Evolutionary conservation across 2,329 filamentous ascomycete genomes (phyloP).

Genomic region (Fusarium oxysporum): DNA sequence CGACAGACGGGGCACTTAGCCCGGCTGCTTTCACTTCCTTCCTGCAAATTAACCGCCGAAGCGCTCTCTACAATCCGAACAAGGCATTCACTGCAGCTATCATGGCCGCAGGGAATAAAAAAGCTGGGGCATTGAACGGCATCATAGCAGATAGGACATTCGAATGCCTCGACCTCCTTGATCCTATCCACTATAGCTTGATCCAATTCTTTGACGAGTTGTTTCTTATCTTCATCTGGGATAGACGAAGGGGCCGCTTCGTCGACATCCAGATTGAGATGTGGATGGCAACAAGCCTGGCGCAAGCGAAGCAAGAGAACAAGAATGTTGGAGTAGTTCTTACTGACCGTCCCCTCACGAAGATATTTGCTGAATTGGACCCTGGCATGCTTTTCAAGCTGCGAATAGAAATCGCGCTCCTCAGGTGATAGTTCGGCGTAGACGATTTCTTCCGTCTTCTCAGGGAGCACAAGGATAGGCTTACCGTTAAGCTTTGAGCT

Average conservation of each 20-base stretch:
- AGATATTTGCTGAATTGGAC: conserved; percentile 83
- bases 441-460: conserved; percentile 80
- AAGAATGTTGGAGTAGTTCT: conserved; percentile 80
- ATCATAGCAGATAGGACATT: conserved; percentile 88
- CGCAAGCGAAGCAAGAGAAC: conserved; percentile 85
- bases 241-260: conserved; percentile 52
- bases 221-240: conserved; percentile 63
- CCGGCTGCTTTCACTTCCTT: conserved; percentile 68
- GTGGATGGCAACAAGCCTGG: conserved; percentile 68
- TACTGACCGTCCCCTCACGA: conserved; percentile 73
- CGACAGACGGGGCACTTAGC: conserved; percentile 83
- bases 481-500: conserved; percentile 81
- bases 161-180: conserved; percentile 69
- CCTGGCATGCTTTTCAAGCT: conserved; percentile 75
- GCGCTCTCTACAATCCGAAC: conserved; percentile 73
- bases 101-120: conserved; percentile 86
- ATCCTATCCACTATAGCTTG: conserved; percentile 74
- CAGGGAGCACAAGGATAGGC: conserved; percentile 81
- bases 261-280: conserved; percentile 50
- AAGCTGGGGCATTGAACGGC: conserved; percentile 79
- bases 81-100: conserved; percentile 82
- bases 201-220: conserved; percentile 71
- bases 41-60: conserved; percentile 63
- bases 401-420: conserved; percentile 82
- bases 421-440: conserved; percentile 77